A percentile compares a stretch with the other conserved stretches of the same genome.
Conservation (phyloP, 306 rosid genomes). For the Elaeagnus macrophylla region DNA sequence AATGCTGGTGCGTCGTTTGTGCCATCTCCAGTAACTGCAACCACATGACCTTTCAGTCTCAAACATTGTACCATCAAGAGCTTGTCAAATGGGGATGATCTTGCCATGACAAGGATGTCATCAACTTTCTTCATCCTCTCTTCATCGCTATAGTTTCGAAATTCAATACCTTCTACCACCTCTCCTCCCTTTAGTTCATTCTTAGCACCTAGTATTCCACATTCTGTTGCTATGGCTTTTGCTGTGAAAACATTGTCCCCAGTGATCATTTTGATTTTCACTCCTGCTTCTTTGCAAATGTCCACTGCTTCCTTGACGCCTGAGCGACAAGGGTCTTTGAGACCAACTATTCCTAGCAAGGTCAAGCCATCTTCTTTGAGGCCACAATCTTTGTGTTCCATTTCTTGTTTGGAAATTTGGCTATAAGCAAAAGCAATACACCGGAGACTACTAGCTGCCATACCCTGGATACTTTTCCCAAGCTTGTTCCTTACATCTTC, state of each 20-base stretch:
- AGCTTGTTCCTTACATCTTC: conserved; percentile 26
- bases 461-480: conserved; percentile 56
- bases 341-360: conserved; percentile 69
- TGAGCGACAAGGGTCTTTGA: conserved; percentile 78
- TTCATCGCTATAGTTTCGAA: conserved; percentile 53
- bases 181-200: conserved; percentile 20
- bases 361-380: conserved; percentile 49
- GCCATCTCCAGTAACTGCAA: conserved; percentile 88
- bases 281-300: conserved; percentile 63
- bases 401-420: conserved; percentile 37
- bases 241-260: conserved; percentile 94
- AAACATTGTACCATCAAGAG: conserved; percentile 75
- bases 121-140: conserved; percentile 66
- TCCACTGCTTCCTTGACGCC: conserved; percentile 48
- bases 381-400: conserved; percentile 16
- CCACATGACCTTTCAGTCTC: conserved; percentile 65
- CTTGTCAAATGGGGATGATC: conserved; percentile 84
- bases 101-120: conserved; percentile 65
- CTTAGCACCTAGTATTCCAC: conserved; percentile 49
- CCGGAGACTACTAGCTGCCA: conserved; percentile 83
- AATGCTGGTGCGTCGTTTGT: conserved; percentile 83
- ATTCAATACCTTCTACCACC: conserved; percentile 67
- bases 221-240: conserved; percentile 77
- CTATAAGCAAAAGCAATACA: conserved; percentile 71
- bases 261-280: conserved; percentile 69